phyloP scores from a whole-genome alignment of 306 rosid species.

The Trifolium dubium region DNA sequence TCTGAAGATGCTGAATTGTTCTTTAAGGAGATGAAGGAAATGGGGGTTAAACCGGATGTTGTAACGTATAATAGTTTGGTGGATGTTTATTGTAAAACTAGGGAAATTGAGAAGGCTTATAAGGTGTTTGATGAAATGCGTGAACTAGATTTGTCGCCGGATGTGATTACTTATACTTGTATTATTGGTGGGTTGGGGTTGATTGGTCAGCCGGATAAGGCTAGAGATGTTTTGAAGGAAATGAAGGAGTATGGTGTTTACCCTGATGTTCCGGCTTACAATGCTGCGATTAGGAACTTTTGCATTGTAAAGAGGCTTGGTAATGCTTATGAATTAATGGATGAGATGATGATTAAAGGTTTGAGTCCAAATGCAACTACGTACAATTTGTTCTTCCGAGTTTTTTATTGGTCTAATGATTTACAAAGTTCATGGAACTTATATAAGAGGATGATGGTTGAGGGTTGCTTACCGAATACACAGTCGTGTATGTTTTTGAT shows the following conservation, averaged over 20 bases:
- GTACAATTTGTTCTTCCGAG: constrained; percentile 79
- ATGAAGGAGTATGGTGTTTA: constrained; percentile 88
- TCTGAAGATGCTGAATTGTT: constrained; percentile 13
- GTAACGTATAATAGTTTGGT: constrained; percentile 80
- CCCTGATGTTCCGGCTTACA: constrained; percentile 82
- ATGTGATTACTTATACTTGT: constrained; percentile 78
- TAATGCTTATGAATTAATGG: constrained; percentile 70
- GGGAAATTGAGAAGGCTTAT: constrained; percentile 71
- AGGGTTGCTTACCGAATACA: constrained; percentile 76
- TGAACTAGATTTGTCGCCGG: constrained; percentile 55
- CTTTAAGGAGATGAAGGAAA: constrained; percentile 71
- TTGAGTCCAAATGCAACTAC: constrained; percentile 81
- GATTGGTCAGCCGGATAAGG: constrained; percentile 87
- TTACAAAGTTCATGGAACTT: constrained; percentile 71
- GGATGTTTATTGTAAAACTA: constrained; percentile 81
- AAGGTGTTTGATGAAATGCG: constrained; percentile 78
- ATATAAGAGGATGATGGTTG: constrained; percentile 70
- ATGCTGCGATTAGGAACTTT: constrained; percentile 79
- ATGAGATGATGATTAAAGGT: constrained; percentile 75
- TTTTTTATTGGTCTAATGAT: constrained; percentile 81
- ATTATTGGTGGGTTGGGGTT: constrained; percentile 87
- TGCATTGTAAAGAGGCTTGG: constrained; percentile 91
- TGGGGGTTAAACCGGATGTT: constrained; percentile 78
- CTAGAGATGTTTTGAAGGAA: constrained; percentile 75
- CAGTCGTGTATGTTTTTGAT: constrained; percentile 87